phyloP scores from a whole-genome alignment of 805 yeast species.

The Hanseniaspora nectarophila region DNA sequence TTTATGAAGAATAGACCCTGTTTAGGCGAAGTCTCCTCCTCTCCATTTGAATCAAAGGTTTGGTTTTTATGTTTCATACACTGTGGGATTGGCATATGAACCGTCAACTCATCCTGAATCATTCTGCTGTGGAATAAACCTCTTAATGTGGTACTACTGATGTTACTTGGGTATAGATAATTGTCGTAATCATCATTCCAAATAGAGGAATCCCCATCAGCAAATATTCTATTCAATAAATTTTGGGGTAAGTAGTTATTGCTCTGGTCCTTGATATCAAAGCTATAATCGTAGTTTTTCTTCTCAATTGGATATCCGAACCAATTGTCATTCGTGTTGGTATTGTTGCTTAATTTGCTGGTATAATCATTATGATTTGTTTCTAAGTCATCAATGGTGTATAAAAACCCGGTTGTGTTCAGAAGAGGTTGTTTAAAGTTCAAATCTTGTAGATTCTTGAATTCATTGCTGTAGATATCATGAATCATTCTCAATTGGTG shows the following conservation, averaged over 20 bases:
- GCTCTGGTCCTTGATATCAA: neutral
- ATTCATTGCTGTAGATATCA: neutral
- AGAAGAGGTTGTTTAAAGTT: neutral
- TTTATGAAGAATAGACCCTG: constrained; percentile 2
- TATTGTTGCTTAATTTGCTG: neutral
- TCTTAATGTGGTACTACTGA: constrained; percentile 6
- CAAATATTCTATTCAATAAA: neutral
- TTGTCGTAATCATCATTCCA: neutral
- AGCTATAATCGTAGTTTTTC: constrained; percentile 5
- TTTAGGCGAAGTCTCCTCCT: neutral
- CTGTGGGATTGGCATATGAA: constrained; percentile 8
- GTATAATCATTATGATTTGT: neutral
- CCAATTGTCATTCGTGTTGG: neutral
- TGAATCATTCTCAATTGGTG: neutral
- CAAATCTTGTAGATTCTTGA: neutral
- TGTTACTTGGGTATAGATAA: neutral
- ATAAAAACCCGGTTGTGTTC: constrained; percentile 9
- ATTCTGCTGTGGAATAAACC: neutral
- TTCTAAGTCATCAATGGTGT: constrained; percentile 5
- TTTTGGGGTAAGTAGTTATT: constrained; percentile 8
- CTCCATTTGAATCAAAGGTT: neutral
- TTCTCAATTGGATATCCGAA: constrained; percentile 9
- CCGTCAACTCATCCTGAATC: neutral
- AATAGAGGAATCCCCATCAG: neutral
- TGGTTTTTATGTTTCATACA: neutral